These are phyloP conservation scores for Plasmodium billcollinsi DNA, from an alignment of 169 alveolate genomes.

Conservation along the genomic window DNA sequence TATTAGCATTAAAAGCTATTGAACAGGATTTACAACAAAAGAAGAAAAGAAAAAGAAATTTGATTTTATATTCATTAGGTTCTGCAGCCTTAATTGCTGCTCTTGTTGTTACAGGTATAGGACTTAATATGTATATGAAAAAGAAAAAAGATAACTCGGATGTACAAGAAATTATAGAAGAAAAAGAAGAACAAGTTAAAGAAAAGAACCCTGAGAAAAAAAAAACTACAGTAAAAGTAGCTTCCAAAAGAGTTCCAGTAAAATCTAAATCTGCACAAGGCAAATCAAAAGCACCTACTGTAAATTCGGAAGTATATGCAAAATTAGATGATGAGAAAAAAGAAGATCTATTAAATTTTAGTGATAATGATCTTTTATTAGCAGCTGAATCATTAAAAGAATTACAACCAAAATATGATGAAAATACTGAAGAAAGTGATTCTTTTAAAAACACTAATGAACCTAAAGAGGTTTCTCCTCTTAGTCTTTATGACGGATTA, in stretches of 20 bases:
- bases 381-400: no score
- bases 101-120: slow-evolving; percentile 17
- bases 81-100: slow-evolving; percentile 17
- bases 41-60: slow-evolving; percentile 11
- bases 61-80: slow-evolving; percentile 15
- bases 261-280: not conserved
- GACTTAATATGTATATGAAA: slow-evolving; percentile 25
- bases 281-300: no score
- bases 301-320: no score
- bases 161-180: not conserved
- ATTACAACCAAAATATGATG: no score
- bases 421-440: no score
- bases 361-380: no score
- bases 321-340: no score
- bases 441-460: no score
- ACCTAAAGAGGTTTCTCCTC: no score
- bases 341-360: no score
- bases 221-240: not conserved
- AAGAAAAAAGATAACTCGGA: slow-evolving; percentile 13
- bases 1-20: not conserved
- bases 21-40: slow-evolving; percentile 9
- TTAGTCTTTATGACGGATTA: no score
- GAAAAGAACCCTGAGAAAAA: not conserved
- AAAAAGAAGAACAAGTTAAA: not conserved
- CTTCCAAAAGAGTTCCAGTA: not conserved